Percentiles rank a stretch among this genome's conserved stretches.
Conservation (phyloP, 352 stramenopile species). For the Blastocystis hominis region DNA sequence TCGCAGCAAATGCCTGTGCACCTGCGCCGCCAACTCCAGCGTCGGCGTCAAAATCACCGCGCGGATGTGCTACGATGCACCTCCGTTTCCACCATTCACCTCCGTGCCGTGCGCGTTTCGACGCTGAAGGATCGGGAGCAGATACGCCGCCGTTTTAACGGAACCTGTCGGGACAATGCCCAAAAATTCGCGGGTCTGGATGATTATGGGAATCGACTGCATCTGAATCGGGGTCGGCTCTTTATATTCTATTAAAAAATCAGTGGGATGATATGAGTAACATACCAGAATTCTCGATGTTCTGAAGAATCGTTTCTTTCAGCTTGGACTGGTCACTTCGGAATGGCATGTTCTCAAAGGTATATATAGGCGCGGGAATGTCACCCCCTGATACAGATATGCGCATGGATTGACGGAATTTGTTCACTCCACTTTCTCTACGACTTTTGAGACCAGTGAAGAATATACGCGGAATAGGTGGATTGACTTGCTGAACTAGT, state of each 20-base stretch:
- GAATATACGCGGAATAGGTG: not conserved
- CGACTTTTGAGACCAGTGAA: not conserved
- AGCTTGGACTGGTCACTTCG: not conserved
- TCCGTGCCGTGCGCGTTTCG: slow-evolving; percentile 64
- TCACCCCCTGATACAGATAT: slow-evolving; percentile 53
- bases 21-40: slow-evolving; percentile 88
- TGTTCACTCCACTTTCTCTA: slow-evolving; percentile 29
- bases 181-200: slow-evolving; percentile 82
- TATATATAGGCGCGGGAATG: slow-evolving; percentile 41
- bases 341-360: slow-evolving; percentile 60
- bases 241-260: slow-evolving; percentile 72
- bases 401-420: slow-evolving; percentile 44
- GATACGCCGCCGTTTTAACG: slow-evolving; percentile 90
- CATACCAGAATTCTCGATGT: slow-evolving; percentile 41
- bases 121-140: slow-evolving; percentile 82
- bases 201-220: slow-evolving; percentile 80
- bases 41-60: slow-evolving; percentile 88
- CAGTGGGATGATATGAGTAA: not conserved
- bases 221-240: slow-evolving; percentile 98
- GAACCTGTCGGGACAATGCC: slow-evolving; percentile 87
- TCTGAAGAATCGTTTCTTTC: not conserved
- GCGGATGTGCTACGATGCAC: slow-evolving; percentile 69
- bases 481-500: not conserved
- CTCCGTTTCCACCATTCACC: not conserved
- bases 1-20: slow-evolving; percentile 83